Evolutionary conservation across 2,329 filamentous ascomycete species (phyloP).

Genomic region (Diaporthe caulivora): DNA sequence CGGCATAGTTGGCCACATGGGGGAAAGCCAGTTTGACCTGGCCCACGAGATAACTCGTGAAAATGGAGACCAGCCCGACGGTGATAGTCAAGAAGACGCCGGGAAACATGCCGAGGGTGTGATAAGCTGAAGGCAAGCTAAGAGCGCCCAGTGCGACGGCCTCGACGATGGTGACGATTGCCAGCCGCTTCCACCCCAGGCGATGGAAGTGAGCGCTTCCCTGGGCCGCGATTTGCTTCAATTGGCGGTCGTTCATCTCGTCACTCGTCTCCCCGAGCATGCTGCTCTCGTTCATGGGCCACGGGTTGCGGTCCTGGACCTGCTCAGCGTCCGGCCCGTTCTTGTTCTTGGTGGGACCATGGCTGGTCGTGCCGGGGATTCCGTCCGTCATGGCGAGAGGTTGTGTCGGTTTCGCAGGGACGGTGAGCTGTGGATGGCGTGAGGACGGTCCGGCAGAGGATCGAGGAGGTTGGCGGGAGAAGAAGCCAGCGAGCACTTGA

Average conservation of each 20-base stretch:
- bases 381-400: not conserved
- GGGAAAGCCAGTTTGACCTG: conserved; percentile 64
- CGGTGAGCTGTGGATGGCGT: not conserved
- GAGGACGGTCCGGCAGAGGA: not conserved
- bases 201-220: conserved; percentile 64
- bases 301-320: conserved; percentile 20
- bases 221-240: conserved; percentile 57
- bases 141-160: conserved; percentile 68
- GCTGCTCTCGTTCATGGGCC: conserved; percentile 7
- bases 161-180: conserved; percentile 67
- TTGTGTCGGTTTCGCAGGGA: not conserved
- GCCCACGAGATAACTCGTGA: conserved; percentile 55
- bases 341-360: conserved; percentile 21
- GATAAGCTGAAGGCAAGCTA: conserved; percentile 64
- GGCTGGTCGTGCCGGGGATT: conserved; percentile 21
- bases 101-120: conserved; percentile 64
- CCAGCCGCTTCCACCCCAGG: conserved; percentile 69
- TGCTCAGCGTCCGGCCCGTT: conserved; percentile 25
- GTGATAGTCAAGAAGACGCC: conserved; percentile 52
- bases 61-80: conserved; percentile 55
- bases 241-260: conserved; percentile 22
- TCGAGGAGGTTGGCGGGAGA: not conserved
- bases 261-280: conserved; percentile 29
- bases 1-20: conserved; percentile 74
- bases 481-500: conserved; percentile 24